A percentile compares a stretch with the other conserved stretches of the same genome.
phyloP scores from a whole-genome alignment of 345 rosid species.

The Punica granatum region DNA sequence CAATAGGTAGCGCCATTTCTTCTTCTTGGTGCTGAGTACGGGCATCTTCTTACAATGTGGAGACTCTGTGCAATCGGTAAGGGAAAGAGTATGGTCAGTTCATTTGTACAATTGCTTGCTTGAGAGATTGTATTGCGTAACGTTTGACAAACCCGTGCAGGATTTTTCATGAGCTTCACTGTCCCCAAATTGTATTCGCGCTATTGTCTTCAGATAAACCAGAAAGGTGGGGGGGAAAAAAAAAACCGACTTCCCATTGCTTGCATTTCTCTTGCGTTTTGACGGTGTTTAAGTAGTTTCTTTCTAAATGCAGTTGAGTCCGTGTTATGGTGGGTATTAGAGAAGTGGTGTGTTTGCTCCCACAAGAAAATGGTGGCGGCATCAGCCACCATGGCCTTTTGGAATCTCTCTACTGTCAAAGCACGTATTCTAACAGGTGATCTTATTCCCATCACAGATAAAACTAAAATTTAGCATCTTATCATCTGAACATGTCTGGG shows the following conservation, averaged over 20 bases:
- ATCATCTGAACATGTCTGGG: too few species aligned
- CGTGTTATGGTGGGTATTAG: constrained; percentile 32
- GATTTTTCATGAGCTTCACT: constrained; percentile 73
- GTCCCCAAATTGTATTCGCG: constrained; percentile 59
- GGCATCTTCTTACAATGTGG: constrained; percentile 67
- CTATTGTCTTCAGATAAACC: constrained; percentile 49
- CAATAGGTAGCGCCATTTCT: constrained; percentile 73
- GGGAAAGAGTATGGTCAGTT: background rate
- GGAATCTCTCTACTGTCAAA: constrained; percentile 80
- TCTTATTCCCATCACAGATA: background rate
- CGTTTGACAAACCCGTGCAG: constrained; percentile 33
- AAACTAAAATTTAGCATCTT: background rate
- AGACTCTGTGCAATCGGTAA: constrained; percentile 72
- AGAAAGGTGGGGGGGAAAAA: constrained; percentile 37
- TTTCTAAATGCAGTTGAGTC: constrained; percentile 38
- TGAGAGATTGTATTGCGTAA: background rate
- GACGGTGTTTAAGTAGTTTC: constrained; percentile 7
- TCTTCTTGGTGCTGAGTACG: constrained; percentile 85
- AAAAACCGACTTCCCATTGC: background rate
- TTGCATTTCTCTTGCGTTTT: background rate
- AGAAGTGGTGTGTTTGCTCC: constrained; percentile 73
- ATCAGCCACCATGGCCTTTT: constrained; percentile 66
- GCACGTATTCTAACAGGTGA: constrained; percentile 75
- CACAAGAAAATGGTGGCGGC: constrained; percentile 83
- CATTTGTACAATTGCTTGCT: background rate